phyloP scores from a whole-genome alignment of 495 filamentous ascomycete species.

The Trichoderma parareesei region DNA sequence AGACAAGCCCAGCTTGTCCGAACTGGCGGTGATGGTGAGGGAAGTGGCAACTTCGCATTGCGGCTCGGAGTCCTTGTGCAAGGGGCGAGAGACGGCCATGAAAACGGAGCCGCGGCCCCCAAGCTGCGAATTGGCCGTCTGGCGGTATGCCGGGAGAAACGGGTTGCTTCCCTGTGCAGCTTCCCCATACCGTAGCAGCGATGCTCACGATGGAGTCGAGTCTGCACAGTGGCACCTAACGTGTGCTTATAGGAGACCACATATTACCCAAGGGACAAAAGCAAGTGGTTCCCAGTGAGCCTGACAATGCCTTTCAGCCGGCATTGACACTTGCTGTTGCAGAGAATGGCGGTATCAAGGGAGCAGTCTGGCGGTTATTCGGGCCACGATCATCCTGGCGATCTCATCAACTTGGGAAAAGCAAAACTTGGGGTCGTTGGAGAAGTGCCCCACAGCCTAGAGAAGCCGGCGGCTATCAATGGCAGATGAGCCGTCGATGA shows the following conservation, averaged over 20 bases:
- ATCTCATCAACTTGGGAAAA: background rate
- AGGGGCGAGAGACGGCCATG: background rate
- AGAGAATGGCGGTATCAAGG: background rate
- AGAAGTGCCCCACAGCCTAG: background rate
- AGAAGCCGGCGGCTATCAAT: background rate
- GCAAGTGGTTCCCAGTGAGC: background rate
- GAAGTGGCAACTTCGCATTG: background rate
- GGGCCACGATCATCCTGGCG: background rate
- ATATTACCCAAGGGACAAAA: background rate
- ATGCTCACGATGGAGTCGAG: conserved; percentile 3
- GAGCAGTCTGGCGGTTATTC: background rate
- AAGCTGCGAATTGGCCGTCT: background rate
- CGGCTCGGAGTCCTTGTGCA: background rate
- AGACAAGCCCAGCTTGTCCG: background rate
- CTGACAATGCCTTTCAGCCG: background rate
- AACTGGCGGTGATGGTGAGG: background rate
- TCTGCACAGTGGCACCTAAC: background rate
- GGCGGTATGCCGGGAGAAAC: conserved; percentile 8
- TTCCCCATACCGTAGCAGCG: conserved; percentile 3
- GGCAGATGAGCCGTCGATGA: background rate
- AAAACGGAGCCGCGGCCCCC: background rate
- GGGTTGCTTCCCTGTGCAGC: conserved; percentile 5
- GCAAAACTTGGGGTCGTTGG: background rate
- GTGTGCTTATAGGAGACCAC: no score
- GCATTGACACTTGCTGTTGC: background rate